Conservation (phyloP, 176 grass and related monocot species). For the Aegilops tauschii region DNA sequence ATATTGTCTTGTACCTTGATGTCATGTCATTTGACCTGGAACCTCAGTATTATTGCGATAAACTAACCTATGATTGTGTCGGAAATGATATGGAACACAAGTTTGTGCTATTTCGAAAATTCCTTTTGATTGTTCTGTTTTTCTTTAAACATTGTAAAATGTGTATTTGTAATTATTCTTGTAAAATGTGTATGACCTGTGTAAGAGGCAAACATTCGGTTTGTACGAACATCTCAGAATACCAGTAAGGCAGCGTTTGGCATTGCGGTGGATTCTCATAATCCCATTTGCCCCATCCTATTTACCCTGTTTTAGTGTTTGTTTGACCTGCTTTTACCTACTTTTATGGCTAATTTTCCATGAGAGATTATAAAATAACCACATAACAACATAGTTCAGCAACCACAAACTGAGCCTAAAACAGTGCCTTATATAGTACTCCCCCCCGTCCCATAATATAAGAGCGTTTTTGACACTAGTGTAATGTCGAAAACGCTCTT, state of each 20-base stretch:
- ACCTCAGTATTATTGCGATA: too few species aligned
- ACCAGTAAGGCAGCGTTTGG: not conserved
- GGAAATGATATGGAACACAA: not conserved
- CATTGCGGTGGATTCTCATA: not conserved
- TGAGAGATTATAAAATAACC: too few species aligned
- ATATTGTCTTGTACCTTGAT: too few species aligned
- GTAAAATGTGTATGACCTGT: not conserved
- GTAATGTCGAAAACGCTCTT: too few species aligned
- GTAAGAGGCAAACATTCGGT: not conserved
- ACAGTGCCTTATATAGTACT: not conserved
- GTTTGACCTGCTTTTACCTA: too few species aligned
- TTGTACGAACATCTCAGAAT: not conserved
- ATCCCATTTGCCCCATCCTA: not conserved
- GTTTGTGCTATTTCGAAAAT: not conserved
- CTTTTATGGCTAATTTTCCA: too few species aligned
- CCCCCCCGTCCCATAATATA: too few species aligned
- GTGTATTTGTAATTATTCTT: not conserved
- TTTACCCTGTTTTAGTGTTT: not conserved
- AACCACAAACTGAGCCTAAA: not conserved
- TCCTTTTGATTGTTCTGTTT: not conserved
- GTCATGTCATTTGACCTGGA: too few species aligned
- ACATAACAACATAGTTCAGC: too few species aligned
- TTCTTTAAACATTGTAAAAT: not conserved
- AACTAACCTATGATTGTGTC: too few species aligned
- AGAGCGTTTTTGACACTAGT: too few species aligned